phyloP scores from a whole-genome alignment of 805 yeast species.

The Ogataea saltuana region DNA sequence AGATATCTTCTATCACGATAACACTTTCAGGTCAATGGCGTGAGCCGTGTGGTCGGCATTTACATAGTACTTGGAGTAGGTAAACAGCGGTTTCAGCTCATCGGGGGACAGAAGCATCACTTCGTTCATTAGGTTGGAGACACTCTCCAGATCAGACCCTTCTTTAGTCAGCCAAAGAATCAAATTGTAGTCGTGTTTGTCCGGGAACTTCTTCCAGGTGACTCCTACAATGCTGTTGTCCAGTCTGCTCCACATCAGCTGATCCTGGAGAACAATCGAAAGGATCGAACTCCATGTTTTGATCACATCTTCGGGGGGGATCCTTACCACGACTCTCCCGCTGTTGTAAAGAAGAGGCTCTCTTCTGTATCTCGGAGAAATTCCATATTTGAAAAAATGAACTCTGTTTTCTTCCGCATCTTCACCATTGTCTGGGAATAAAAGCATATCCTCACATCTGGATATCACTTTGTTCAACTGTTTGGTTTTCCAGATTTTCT shows the following conservation, averaged over 20 bases:
- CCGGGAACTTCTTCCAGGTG: constrained; percentile 19
- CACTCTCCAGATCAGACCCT: constrained; percentile 17
- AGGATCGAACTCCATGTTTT: constrained; percentile 19
- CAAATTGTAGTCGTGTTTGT: constrained; percentile 16
- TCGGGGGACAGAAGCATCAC: constrained; percentile 18
- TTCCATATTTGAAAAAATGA: constrained; percentile 24
- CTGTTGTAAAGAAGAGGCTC: constrained; percentile 22
- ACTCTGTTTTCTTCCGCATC: constrained; percentile 12
- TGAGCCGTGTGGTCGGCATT: constrained; percentile 21
- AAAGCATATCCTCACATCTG: constrained; percentile 14
- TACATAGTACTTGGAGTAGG: constrained; percentile 20
- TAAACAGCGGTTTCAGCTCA: constrained; percentile 22
- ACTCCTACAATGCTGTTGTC: constrained; percentile 23
- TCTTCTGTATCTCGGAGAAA: constrained; percentile 21
- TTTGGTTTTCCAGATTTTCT: constrained; percentile 24
- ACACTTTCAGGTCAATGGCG: constrained; percentile 14
- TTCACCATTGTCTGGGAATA: not conserved
- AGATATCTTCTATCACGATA: not conserved
- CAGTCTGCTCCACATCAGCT: constrained; percentile 21
- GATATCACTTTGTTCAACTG: constrained; percentile 16
- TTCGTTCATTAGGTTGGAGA: constrained; percentile 19
- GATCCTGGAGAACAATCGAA: constrained; percentile 18
- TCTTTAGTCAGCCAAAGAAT: constrained; percentile 21
- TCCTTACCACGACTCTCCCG: constrained; percentile 19
- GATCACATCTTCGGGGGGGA: constrained; percentile 17